Base-by-base conservation (phyloP, 2,329 filamentous ascomycete species). In the Verticillium zaregamsianum region DNA sequence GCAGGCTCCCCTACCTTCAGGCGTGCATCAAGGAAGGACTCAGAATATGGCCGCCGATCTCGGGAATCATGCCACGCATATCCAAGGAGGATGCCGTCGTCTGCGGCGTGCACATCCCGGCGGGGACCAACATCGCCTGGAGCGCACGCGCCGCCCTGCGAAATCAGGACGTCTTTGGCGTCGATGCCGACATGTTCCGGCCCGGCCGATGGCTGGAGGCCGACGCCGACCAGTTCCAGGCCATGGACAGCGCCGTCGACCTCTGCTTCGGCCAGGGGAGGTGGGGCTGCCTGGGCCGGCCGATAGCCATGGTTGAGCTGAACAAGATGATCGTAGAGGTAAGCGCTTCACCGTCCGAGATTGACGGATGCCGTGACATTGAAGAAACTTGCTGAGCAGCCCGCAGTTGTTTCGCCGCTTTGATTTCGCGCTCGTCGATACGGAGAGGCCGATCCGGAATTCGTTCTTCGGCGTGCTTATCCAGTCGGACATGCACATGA, bases 1-100 rank as follows among this genome's bases (percentile, higher is more conserved):
- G 71, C 2, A 65, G 69, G 7, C 67, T 81, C 5, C 76, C 77
- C 0, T 83, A 79, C 45, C 71, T 83, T 0, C 75, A 79, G 62
- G 80, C 84, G 0, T 74, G 82, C 37, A 81, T 86, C 66, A 77
- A 80, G 33, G 82, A 86, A 64, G 76, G 73, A 1, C 66, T 79
- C 1, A 74, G 76, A 25, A 76, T 77, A 33, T 72, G 72, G 59
- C 74, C 75, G 0, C 75, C 75, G 5, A 71, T 75, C 5, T 68
- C 72, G 1, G 33, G 33, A 2, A 35, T 35, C 11, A 91, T 93
- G 73, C 84, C 91, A 63, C 79, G 93, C 56, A 73, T 86, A 12
- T 80, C 84, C 67, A 80, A 84, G 1, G 69, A 80, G 17, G 81
- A 84, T 0, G 81, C 82, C 0, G 55, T 67, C 1, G 70, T 79